A percentile compares a stretch with the other conserved stretches of the same genome.
Evolutionary conservation across 1,139 yeast species (phyloP).

Genomic region (Diutina scorzettiae): DNA sequence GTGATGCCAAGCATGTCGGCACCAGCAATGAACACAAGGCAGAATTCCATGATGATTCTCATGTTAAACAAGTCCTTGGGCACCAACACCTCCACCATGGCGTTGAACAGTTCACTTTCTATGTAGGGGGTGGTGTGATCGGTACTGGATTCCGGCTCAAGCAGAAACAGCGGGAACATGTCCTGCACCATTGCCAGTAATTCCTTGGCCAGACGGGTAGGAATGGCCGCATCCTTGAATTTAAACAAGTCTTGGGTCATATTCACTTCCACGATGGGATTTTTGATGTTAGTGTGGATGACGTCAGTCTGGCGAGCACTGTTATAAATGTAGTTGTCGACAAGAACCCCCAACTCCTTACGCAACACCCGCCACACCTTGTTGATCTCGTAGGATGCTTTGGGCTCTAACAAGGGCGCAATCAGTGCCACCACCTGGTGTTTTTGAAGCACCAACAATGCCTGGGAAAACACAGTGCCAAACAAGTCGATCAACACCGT

Average conservation of each 20-base stretch:
- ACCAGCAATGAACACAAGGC: conserved; percentile 44
- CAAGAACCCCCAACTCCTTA: conserved; percentile 44
- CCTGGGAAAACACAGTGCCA: conserved; percentile 51
- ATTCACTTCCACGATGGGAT: conserved; percentile 10
- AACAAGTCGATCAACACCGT: conserved; percentile 57
- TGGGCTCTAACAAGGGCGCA: neutral
- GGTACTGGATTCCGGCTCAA: conserved; percentile 12
- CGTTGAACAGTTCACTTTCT: conserved; percentile 41
- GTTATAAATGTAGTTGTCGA: conserved; percentile 39
- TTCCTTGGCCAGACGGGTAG: conserved; percentile 29
- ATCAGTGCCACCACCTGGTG: conserved; percentile 52
- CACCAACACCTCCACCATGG: conserved; percentile 55
- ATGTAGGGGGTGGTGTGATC: conserved; percentile 36
- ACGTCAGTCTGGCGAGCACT: neutral
- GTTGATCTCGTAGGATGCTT: conserved; percentile 21
- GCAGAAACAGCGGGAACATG: conserved; percentile 49
- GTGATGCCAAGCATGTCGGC: conserved; percentile 13
- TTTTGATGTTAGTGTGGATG: conserved; percentile 13
- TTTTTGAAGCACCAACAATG: conserved; percentile 54
- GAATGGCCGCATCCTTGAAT: conserved; percentile 31
- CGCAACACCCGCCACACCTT: conserved; percentile 49
- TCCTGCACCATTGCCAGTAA: conserved; percentile 37
- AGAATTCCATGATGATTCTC: conserved; percentile 57
- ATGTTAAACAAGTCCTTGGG: conserved; percentile 73
- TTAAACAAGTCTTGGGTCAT: conserved; percentile 28